Base-by-base conservation (phyloP, 176 grass and related monocot genomes). In the Coix lacrymajobi region DNA sequence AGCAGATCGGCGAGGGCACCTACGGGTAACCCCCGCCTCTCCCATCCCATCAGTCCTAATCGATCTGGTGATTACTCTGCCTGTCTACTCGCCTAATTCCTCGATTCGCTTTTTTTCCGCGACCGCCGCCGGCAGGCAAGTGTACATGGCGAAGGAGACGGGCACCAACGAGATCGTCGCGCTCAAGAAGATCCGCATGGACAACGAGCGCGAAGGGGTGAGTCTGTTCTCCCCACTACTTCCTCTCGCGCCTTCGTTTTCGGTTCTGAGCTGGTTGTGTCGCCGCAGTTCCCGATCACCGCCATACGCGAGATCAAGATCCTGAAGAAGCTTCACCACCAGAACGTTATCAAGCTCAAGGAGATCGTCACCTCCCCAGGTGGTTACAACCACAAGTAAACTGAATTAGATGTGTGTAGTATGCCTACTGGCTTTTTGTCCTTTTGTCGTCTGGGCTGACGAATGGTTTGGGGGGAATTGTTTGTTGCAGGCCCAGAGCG, bases 241-340 rank as follows among this genome's bases (percentile, higher is more conserved):
- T 28, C 29, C 8, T 30, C 30, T 66, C 14, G 14, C 20, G 28
- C 11, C 14, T 34, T 67, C 4, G 51, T 56, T 44, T 68, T 70
- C 61, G 6, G 29, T 12, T 8, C 20, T 22, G 49, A 32, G 4
- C 11, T 34, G 10, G 62, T 67, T 20, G 62, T 8, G 28, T 79
- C n/a, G 22, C 25, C 81, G 71, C 86, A 98, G 95, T 95, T 98
- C 74, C 92, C 92, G 0, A 95, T 95, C 37, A 98, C 90, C 11
- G 92, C 90, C 45, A 98, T 98, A 69, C 90, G 96, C 2, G 96
- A 98, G 88, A 98, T 98, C 48, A 98, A 95, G 76, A 98, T 98
- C 85, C 88, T 98, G 15, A 91, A 98, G 90, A 98, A 93, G 82
- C 82, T 98, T 43, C 84, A 95, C 84, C 90, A 93, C 84, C 81